Evolutionary conservation across 2,329 filamentous ascomycete species (phyloP), one percentile per base, ranked within the genome.

Genomic region (Cladophialophora carrionii): DNA sequence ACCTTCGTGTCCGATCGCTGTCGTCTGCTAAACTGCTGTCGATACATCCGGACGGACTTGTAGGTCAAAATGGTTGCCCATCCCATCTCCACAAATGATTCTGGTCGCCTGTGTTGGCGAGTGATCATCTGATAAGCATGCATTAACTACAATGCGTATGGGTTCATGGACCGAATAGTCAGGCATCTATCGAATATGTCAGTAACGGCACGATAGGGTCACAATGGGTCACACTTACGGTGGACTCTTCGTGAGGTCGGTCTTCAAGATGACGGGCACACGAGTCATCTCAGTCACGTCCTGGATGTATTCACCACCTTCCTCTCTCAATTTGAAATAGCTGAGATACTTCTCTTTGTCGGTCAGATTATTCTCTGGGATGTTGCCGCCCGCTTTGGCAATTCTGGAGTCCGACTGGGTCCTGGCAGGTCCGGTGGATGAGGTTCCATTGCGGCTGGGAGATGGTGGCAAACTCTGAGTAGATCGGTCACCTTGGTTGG

Each of bases 271-370:
- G 71, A 99, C 90, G n/a, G 95, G 95, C 67, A 99, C 90, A 72
- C 94, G 86, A 51, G 92, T 94, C 93, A 99, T 97, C 83, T 99
- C 95, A 64, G 89, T 93, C 71, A 99, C 92, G 78, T 99, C 95
- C 80, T 99, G 95, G 74, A 99, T 97, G 82, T 96, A 96, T 73
- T 98, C 91, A 70, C 94, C 94, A 72, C 90, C 90, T 79, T 96
- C 91, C 78, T 99, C 94, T 59, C 95, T 86, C 72, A 99, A 84
- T 72, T 88, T 88, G 82, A 98, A 98, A 70, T 95, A 83, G 76
- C 89, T 91, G 69, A 96, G 80, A 79, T 97, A 99, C 82, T 96
- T 97, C 83, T 98, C 92, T 85, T 96, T 98, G 82, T 95, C 92
- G 70, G 85, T 91, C 76, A 95, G 80, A 75, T 92, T 92, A 63